Evolutionary conservation across 2,329 filamentous ascomycete species (phyloP), one percentile per base, ranked within the genome.

Genomic region (Alternaria dauci): DNA sequence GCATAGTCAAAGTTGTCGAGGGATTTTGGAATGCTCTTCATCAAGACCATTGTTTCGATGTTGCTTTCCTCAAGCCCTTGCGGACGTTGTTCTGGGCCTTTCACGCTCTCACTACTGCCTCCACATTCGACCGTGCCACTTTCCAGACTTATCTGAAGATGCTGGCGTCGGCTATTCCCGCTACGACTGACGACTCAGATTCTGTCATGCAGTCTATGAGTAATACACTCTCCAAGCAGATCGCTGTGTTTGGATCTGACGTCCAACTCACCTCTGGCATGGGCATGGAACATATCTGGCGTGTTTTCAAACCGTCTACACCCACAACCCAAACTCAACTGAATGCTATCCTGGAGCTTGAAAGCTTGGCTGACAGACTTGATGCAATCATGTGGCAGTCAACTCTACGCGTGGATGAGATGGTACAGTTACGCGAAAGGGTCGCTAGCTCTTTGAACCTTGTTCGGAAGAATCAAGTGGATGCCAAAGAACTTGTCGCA

Each of bases 211-310:
- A 69, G 65, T 51, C 67, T 67, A 41, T 80, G 65, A 46, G 68
- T 60, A 51, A 67, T 69, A 46, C 56, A 23, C 52, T 74, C 12
- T 69, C 64, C 4, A 71, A 72, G 52, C 71, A 76, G 46, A 52
- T 76, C 8, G 66, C 64, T 36, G 78, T 59, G 2, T 94, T 96
- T 71, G 84, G 86, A 25, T 84, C 87, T 16, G 88, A 87, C 2
- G 94, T 93, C 80, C 88, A 88, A 56, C 80, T 96, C 14, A 88
- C 83, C 0, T 93, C 90, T 2, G 93, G 93, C 0, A 81, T 93
- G 12, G 89, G 88, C 66, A 95, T 96, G 91, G 91, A 95, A 72
- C 76, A 81, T 8, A 83, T 96, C 5, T 96, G 94, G 94, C 86
- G 87, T 42, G 72, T 82, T 1, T 86, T 96, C 71, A 87, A 91